Conservation (phyloP, 139 green algal species). For the Desmodesmus armatus region DNA sequence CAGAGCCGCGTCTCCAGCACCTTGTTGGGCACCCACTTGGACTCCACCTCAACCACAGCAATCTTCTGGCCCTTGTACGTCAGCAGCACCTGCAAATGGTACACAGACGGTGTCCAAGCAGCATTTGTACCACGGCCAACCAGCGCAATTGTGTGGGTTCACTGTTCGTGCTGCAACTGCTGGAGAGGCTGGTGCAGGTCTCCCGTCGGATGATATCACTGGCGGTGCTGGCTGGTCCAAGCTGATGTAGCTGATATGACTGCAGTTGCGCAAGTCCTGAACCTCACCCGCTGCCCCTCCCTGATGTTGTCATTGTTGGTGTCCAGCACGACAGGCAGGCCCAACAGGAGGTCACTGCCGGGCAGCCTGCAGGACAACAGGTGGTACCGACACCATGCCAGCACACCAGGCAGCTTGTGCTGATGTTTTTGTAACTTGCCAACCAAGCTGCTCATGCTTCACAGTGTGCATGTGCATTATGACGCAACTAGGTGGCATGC, state of each 20-base stretch:
- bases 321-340: conserved; percentile 94
- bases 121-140: too few relatives aligned
- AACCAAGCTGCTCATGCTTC: too few relatives aligned
- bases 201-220: background rate
- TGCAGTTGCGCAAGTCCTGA: background rate
- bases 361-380: conserved; percentile 57
- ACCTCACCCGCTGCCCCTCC: conserved; percentile 72
- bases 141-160: too few relatives aligned
- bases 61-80: conserved; percentile 90
- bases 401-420: too few relatives aligned
- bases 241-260: background rate
- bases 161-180: too few relatives aligned
- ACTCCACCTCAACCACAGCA: conserved; percentile 84
- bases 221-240: background rate
- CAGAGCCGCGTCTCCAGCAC: conserved; percentile 71
- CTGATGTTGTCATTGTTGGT: conserved; percentile 78
- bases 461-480: too few relatives aligned
- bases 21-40: conserved; percentile 87
- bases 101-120: background rate
- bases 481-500: too few relatives aligned
- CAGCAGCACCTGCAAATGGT: conserved; percentile 78
- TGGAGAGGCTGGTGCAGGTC: background rate
- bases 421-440: too few relatives aligned
- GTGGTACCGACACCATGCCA: background rate
- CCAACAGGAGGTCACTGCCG: conserved; percentile 80